Evolutionary conservation across 2,329 filamentous ascomycete genomes (phyloP).

Genomic region (Diaporthe vexans): DNA sequence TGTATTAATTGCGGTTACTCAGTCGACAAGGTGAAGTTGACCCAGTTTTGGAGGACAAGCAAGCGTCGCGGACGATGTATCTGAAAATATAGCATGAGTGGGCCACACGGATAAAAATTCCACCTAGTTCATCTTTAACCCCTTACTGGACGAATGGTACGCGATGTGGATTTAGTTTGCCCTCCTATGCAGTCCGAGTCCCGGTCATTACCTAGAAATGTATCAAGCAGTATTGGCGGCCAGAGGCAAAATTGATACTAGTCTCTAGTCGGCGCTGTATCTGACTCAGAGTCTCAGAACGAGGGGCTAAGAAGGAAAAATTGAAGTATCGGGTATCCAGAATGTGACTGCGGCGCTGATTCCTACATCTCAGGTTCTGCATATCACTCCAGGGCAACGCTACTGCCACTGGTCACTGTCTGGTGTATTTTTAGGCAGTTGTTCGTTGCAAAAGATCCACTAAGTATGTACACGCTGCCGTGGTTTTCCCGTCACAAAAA

Average conservation of each 20-base stretch:
- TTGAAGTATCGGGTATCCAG: background rate
- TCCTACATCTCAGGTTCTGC: background rate
- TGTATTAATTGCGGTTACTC: background rate
- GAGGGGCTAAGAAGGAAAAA: background rate
- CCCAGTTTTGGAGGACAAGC: background rate
- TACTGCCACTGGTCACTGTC: background rate
- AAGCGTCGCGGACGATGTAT: background rate
- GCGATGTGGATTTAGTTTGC: background rate
- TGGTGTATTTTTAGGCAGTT: background rate
- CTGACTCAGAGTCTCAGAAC: background rate
- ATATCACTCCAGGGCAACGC: background rate
- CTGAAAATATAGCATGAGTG: background rate
- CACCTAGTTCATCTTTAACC: background rate
- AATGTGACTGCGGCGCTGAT: background rate
- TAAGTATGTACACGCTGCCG: background rate
- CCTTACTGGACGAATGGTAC: background rate
- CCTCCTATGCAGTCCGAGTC: background rate
- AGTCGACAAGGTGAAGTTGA: background rate
- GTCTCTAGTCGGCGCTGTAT: background rate
- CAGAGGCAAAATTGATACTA: too few relatives aligned
- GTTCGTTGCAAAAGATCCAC: background rate
- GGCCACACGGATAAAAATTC: background rate
- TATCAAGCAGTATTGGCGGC: too few relatives aligned
- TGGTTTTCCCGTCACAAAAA: background rate
- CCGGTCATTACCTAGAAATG: background rate